phyloP scores from a whole-genome alignment of 2,329 filamentous ascomycete genomes.

The Aspergillus calidoustus region DNA sequence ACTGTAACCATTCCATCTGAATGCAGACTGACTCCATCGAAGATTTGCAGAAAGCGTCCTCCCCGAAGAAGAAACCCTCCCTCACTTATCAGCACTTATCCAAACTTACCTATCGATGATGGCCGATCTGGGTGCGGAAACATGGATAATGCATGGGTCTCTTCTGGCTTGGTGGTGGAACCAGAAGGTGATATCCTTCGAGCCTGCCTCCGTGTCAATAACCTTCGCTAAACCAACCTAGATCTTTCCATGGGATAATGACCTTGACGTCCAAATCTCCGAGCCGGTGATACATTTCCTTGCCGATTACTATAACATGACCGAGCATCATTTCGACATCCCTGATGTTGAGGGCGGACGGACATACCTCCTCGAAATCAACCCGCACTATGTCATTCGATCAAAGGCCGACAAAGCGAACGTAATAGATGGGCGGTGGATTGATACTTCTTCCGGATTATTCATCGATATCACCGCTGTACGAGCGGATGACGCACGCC shows the following conservation, averaged over 20 bases:
- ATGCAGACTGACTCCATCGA: conserved; percentile 21
- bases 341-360: conserved; percentile 40
- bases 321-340: conserved; percentile 55
- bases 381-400: conserved; percentile 57
- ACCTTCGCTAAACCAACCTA: conserved; percentile 20
- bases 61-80: conserved; percentile 51
- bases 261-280: conserved; percentile 64
- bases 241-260: conserved; percentile 66
- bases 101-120: conserved; percentile 62
- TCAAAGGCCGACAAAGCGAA: conserved; percentile 55
- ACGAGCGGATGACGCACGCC: conserved; percentile 49
- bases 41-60: conserved; percentile 56
- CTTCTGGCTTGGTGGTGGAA: conserved; percentile 69
- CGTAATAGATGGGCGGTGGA: conserved; percentile 65
- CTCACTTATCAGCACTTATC: conserved; percentile 57
- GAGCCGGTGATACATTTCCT: conserved; percentile 60
- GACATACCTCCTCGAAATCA: conserved; percentile 63
- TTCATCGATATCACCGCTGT: conserved; percentile 67
- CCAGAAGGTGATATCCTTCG: conserved; percentile 43
- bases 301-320: conserved; percentile 66
- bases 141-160: conserved; percentile 68
- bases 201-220: conserved; percentile 11
- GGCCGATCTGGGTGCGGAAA: conserved; percentile 60
- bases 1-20: background rate
- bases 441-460: conserved; percentile 62